Conservation (phyloP, 805 yeast species). For the Debaryomyces hansenii region DNA sequence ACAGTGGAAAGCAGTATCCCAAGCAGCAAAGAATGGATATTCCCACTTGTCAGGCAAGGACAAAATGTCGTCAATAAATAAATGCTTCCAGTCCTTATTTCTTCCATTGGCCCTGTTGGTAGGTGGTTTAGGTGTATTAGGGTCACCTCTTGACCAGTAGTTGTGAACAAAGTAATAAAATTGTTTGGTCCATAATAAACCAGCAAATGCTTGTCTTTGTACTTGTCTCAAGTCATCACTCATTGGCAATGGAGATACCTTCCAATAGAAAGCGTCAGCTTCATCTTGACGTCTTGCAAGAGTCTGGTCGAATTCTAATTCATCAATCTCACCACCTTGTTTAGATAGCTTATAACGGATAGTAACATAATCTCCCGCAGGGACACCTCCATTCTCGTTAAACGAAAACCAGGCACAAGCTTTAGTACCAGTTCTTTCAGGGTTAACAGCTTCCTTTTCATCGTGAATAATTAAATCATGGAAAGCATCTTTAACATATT, state of each 20-base stretch:
- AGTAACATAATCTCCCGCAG: constrained; percentile 84
- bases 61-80: constrained; percentile 82
- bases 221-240: constrained; percentile 76
- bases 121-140: constrained; percentile 71
- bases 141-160: constrained; percentile 88
- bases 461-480: constrained; percentile 76
- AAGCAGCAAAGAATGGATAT: constrained; percentile 93
- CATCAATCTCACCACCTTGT: constrained; percentile 53
- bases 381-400: constrained; percentile 74
- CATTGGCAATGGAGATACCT: constrained; percentile 80
- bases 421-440: constrained; percentile 73
- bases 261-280: constrained; percentile 92
- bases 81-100: constrained; percentile 84
- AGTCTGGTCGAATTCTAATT: constrained; percentile 66
- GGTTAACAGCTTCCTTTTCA: constrained; percentile 63
- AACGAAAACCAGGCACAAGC: constrained; percentile 82
- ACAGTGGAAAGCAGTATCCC: constrained; percentile 97
- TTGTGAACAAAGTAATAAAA: constrained; percentile 83
- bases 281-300: constrained; percentile 76
- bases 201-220: constrained; percentile 93
- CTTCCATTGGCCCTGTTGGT: constrained; percentile 82
- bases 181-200: constrained; percentile 91
- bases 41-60: constrained; percentile 96
- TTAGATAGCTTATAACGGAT: constrained; percentile 72
- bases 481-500: constrained; percentile 84